Percentiles rank a stretch among this genome's conserved stretches.
These are phyloP conservation scores for Clarireedia monteithiana DNA, from an alignment of 2,329 filamentous ascomycete genomes.

Conservation along the genomic window DNA sequence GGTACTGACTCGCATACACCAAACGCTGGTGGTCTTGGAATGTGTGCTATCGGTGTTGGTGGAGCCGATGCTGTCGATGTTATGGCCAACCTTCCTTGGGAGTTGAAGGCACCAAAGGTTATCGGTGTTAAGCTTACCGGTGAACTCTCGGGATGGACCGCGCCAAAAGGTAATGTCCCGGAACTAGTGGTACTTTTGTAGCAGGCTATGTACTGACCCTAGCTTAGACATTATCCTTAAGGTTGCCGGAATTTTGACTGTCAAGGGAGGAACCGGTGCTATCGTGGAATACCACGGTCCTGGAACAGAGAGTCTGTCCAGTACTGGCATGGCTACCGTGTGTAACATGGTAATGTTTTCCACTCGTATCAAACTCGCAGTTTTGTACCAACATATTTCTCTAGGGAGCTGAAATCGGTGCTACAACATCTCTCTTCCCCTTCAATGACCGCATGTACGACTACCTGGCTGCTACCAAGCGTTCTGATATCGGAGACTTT, in stretches of 20 bases:
- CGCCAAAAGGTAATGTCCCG: slow-evolving; percentile 69
- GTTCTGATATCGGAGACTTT: slow-evolving; percentile 83
- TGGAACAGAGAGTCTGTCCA: slow-evolving; percentile 65
- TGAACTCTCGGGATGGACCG: slow-evolving; percentile 79
- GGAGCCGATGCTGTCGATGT: slow-evolving; percentile 98
- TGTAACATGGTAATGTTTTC: slow-evolving; percentile 47
- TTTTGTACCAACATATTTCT: background rate
- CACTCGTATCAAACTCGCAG: background rate
- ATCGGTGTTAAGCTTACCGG: slow-evolving; percentile 96
- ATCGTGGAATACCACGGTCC: slow-evolving; percentile 75
- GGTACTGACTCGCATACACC: slow-evolving; percentile 97
- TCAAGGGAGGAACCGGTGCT: slow-evolving; percentile 93
- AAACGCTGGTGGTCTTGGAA: slow-evolving; percentile 93
- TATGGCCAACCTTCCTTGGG: slow-evolving; percentile 95
- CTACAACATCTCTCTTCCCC: slow-evolving; percentile 91
- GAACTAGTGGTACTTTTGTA: background rate
- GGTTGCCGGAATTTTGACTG: slow-evolving; percentile 91
- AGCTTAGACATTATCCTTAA: slow-evolving; percentile 83
- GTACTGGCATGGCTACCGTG: slow-evolving; percentile 84
- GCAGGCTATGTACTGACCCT: background rate
- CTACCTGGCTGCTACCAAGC: slow-evolving; percentile 88
- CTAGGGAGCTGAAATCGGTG: slow-evolving; percentile 58
- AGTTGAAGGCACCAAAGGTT: slow-evolving; percentile 94
- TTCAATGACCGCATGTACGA: slow-evolving; percentile 98
- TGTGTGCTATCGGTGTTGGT: slow-evolving; percentile 75